Evolutionary conservation across 2,329 filamentous ascomycete species (phyloP), one percentile per base, ranked within the genome.

Genomic region (Cercospora zeae-maydis): DNA sequence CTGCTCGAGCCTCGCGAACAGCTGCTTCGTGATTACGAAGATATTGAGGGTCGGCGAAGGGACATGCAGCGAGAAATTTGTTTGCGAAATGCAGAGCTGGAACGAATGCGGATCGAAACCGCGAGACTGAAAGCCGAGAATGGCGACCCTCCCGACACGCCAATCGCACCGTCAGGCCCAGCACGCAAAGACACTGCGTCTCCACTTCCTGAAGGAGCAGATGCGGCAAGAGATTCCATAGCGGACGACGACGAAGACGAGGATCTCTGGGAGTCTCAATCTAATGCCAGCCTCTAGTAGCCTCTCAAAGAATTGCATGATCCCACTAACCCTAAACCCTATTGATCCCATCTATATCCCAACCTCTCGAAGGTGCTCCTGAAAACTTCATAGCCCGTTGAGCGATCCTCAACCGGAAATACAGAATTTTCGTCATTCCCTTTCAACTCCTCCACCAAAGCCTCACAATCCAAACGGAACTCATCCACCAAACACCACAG

Each of bases 341-440:
- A n/a, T n/a, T n/a, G n/a, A n/a, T n/a, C 11, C 31, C 49, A 61
- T 33, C 39, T 2, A 37, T 61, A 61, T 16, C 51, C 58, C 58
- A 61, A 61, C 9, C 13, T 36, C 13, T 42, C 36, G 21, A 61
- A 55, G 3, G 47, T 55, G 0, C 39, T 37, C 24, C 30, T 31
- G 31, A 34, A 49, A 19, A 9, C 34, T 2, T 8, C 45, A 33
- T 42, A 21, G 34, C 39, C 34, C 60, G 34, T 53, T 16, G 19
- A 13, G 3, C 37, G 19, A 33, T 49, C 37, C 19, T 5, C 34
- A 4, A 62, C 34, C 21, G 11, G 8, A 33, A 33, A 62, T 8
- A 24, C 27, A 39, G 58, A 8, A 27, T 16, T 30, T 10, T 58
- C 36, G 1, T 6, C 47, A 21, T 52, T 21, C 9, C 11, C 31